Base-by-base conservation (phyloP, 768 basidiomycete species). In the Tephrocybe sp. region DNA sequence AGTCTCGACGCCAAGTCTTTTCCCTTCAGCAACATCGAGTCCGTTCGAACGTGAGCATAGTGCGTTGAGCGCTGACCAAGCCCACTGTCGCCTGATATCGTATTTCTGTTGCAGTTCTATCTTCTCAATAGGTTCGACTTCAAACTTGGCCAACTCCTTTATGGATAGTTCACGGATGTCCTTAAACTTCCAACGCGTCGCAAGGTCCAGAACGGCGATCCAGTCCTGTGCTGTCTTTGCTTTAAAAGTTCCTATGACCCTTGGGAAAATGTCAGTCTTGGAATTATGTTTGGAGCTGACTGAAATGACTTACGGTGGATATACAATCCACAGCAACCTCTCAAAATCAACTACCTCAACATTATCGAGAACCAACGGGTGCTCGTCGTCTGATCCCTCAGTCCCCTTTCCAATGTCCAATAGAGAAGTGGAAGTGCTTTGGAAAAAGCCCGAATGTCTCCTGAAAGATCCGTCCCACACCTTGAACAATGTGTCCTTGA, bases 301-400 rank as follows among this genome's bases (percentile, higher is more conserved):
- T n/a, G 5, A 18, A 5, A 19, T 19, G 36, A 37, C 65, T 50
- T 53, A 68, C 66, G 68, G 47, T 35, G 64, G 49, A 49, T 65
- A 68, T 4, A 71, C 26, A 30, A 70, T 64, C 63, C 65, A 66
- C 11, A 72, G 50, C 15, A 72, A 56, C 18, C 63, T 56, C 53
- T 72, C 70, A 49, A 72, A 70, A 31, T 70, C 69, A 13, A 52
- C 47, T 18, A 51, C 51, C 5, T 58, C 52, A 32, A 69, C 58
- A 9, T 54, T 60, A 9, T 55, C 52, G 12, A 70, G 45, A 5
- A 55, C 51, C n/a, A 68, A 50, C 9, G 66, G 69, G 40, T 61
- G 54, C 41, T 55, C 49, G 46, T 67, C 65, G 28, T 58, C 53
- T 13, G 46, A 27, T 13, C 63, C 60, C 44, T 60, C 61, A 3